These are phyloP conservation scores for Ogataea wickerhamii DNA, from an alignment of 805 yeast species.

Conservation along the genomic window DNA sequence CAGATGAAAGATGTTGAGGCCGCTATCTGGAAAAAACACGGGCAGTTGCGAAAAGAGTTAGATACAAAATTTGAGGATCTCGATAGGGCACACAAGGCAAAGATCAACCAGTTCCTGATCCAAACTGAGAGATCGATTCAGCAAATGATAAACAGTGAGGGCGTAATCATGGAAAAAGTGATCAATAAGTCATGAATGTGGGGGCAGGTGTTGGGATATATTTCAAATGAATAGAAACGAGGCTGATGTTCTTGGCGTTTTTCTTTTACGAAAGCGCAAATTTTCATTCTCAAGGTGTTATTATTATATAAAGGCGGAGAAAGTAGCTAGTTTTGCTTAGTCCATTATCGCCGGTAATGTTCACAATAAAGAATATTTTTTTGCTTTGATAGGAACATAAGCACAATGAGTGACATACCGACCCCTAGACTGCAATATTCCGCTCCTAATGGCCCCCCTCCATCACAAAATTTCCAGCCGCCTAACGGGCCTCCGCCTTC, in stretches of 20 bases:
- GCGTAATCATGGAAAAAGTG: slow-evolving; percentile 10
- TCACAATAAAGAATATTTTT: no score
- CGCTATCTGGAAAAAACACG: slow-evolving; percentile 11
- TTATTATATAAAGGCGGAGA: no score
- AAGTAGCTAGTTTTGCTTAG: no score
- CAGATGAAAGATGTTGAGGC: slow-evolving; percentile 16
- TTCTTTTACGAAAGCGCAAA: no score
- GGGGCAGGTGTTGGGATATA: no score
- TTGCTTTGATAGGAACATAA: no score
- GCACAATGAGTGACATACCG: slow-evolving; percentile 1
- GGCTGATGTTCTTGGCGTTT: background rate
- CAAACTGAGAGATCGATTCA: slow-evolving; percentile 11
- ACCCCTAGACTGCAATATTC: background rate
- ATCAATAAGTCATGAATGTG: slow-evolving; percentile 6
- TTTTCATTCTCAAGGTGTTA: no score
- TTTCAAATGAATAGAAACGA: background rate
- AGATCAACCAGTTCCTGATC: slow-evolving; percentile 12
- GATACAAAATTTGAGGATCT: slow-evolving; percentile 15
- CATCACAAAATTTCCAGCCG: background rate
- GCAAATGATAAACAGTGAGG: slow-evolving; percentile 12
- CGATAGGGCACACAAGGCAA: slow-evolving; percentile 9
- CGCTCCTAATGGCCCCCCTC: slow-evolving; percentile 1
- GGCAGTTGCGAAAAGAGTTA: slow-evolving; percentile 10
- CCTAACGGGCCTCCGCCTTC: slow-evolving; percentile 1
- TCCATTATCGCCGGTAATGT: no score